phyloP scores from a whole-genome alignment of 805 yeast genomes.

The Hanseniaspora thailandica region DNA sequence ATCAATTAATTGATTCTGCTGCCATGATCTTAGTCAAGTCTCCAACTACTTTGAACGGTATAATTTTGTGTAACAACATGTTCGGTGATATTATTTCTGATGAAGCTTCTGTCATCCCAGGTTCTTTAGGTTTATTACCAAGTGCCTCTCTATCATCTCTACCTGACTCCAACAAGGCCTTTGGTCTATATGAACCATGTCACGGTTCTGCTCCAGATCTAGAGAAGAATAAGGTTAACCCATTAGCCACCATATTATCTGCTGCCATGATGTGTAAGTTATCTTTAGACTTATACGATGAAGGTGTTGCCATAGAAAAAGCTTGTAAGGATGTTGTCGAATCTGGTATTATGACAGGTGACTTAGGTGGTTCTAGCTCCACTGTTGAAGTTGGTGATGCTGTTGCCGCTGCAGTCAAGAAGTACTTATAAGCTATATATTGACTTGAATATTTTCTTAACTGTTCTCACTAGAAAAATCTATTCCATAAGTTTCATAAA shows the following conservation, averaged over 20 bases:
- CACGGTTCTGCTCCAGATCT: constrained; percentile 98
- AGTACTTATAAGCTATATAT: constrained; percentile 10
- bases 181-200: constrained; percentile 95
- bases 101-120: constrained; percentile 96
- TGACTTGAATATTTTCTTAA: too few species aligned
- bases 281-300: constrained; percentile 69
- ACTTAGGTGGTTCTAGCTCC: constrained; percentile 69
- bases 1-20: constrained; percentile 95
- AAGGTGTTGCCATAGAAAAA: constrained; percentile 76
- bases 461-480: too few species aligned
- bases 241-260: constrained; percentile 87
- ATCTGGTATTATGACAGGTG: constrained; percentile 79
- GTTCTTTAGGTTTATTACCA: constrained; percentile 89
- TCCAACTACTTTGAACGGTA: constrained; percentile 86
- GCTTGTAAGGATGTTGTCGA: constrained; percentile 81
- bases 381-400: constrained; percentile 94
- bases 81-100: constrained; percentile 97
- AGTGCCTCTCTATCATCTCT: constrained; percentile 91
- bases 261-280: constrained; percentile 96
- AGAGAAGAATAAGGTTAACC: constrained; percentile 77
- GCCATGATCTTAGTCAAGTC: constrained; percentile 93
- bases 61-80: constrained; percentile 88
- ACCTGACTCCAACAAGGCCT: constrained; percentile 88
- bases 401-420: constrained; percentile 55
- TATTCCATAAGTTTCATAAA: too few species aligned